Conservation (phyloP, 352 stramenopile species). For the Globisporangium barbulae region DNA sequence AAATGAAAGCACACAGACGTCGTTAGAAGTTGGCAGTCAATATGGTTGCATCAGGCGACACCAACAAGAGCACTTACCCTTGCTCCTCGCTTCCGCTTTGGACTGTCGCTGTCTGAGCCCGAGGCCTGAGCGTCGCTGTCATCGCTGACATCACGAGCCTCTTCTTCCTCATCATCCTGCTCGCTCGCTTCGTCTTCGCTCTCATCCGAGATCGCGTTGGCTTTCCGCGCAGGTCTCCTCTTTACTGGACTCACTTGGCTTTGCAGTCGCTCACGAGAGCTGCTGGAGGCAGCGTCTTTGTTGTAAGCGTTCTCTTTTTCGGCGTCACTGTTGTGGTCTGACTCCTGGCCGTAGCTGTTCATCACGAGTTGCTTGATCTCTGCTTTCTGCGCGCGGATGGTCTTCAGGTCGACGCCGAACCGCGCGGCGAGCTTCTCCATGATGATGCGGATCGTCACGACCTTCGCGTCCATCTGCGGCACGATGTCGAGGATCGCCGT, state of each 20-base stretch:
- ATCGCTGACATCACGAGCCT: conserved; percentile 20
- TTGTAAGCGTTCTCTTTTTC: background rate
- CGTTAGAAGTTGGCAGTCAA: background rate
- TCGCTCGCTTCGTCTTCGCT: conserved; percentile 21
- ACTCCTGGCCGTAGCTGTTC: conserved; percentile 11
- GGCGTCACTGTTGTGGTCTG: conserved; percentile 8
- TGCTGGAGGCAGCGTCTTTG: background rate
- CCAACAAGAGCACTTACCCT: conserved; percentile 20
- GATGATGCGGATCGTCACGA: conserved; percentile 46
- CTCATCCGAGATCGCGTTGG: conserved; percentile 38
- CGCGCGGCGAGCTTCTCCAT: conserved; percentile 45
- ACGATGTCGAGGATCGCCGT: conserved; percentile 48
- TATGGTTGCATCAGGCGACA: background rate
- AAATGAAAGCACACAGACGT: background rate
- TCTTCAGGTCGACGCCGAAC: conserved; percentile 35
- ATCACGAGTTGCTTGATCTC: conserved; percentile 16
- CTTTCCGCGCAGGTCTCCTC: conserved; percentile 17
- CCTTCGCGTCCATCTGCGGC: conserved; percentile 47
- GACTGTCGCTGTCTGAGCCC: conserved; percentile 7
- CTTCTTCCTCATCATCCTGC: conserved; percentile 15
- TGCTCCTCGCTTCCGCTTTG: conserved; percentile 20
- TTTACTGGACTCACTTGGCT: conserved; percentile 19
- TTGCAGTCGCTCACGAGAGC: background rate
- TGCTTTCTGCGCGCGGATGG: conserved; percentile 5
- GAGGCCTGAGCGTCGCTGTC: conserved; percentile 18